Conservation (phyloP, 2,329 filamentous ascomycete species). For the Thermomyces lanuginosus region DNA sequence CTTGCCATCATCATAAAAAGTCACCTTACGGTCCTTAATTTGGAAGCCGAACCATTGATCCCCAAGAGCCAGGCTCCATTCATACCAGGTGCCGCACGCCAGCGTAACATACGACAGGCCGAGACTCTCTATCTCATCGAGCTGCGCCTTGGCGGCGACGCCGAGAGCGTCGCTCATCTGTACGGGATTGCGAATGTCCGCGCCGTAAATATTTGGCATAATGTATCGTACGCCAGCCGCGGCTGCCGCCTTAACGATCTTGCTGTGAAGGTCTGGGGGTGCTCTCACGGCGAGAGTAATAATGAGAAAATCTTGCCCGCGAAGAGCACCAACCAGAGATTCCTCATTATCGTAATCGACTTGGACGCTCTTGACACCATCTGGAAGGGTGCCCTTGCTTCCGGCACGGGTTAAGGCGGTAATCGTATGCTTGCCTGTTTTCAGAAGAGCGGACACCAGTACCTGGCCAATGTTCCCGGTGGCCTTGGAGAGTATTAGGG, state of each 20-base stretch:
- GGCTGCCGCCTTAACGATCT: conserved; percentile 38
- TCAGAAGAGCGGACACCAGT: conserved; percentile 22
- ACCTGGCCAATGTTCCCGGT: conserved; percentile 18
- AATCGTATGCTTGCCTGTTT: conserved; percentile 34
- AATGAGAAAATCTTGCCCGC: conserved; percentile 40
- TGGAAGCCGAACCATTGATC: conserved; percentile 34
- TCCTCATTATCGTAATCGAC: conserved; percentile 35
- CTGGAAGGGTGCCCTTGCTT: conserved; percentile 28
- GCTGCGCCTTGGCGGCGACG: conserved; percentile 7
- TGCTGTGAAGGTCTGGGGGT: conserved; percentile 28
- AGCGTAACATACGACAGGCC: conserved; percentile 30
- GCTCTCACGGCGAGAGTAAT: conserved; percentile 36
- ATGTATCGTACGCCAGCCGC: conserved; percentile 40
- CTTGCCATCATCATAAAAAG: conserved; percentile 40
- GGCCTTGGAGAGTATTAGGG: conserved; percentile 15
- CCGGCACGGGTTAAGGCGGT: conserved; percentile 35
- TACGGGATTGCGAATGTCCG: conserved; percentile 16
- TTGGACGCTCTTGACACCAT: conserved; percentile 25
- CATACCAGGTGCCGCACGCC: conserved; percentile 38
- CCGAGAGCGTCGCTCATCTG: conserved; percentile 23
- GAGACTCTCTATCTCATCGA: conserved; percentile 18
- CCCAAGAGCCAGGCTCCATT: conserved; percentile 31
- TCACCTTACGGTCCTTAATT: conserved; percentile 26
- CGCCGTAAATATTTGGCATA: conserved; percentile 35
- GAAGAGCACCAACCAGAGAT: conserved; percentile 35